Percentiles rank a stretch among this genome's conserved stretches.
Evolutionary conservation across 768 basidiomycete species (phyloP).

Genomic region (Suillus cothurnatus): DNA sequence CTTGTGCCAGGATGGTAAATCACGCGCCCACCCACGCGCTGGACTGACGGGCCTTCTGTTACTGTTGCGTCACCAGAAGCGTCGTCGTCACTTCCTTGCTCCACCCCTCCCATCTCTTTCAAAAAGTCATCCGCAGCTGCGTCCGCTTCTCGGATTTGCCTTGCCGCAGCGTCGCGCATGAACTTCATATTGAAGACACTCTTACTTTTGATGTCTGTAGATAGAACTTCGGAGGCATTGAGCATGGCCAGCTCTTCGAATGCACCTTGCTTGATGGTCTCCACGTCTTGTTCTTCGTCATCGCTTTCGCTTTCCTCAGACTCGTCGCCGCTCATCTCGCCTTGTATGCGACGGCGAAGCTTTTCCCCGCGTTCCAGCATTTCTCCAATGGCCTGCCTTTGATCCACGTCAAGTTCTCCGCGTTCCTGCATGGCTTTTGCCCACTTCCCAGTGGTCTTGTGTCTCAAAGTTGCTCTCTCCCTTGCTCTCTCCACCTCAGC

Average conservation of each 20-base stretch:
- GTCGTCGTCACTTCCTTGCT: constrained; percentile 33
- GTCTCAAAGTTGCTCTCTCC: constrained; percentile 87
- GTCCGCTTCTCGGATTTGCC: constrained; percentile 58
- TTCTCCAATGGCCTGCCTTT: constrained; percentile 72
- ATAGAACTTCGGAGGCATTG: constrained; percentile 39
- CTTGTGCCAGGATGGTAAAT: constrained; percentile 56
- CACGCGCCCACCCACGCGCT: constrained; percentile 70
- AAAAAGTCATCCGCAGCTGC: constrained; percentile 73
- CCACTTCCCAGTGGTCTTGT: constrained; percentile 90
- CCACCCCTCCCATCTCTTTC: constrained; percentile 59
- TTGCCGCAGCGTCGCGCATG: constrained; percentile 89
- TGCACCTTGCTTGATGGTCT: constrained; percentile 59
- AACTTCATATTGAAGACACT: constrained; percentile 96
- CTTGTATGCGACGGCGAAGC: constrained; percentile 74
- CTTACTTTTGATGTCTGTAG: constrained; percentile 45
- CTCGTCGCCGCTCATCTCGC: constrained; percentile 60
- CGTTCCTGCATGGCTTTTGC: constrained; percentile 72
- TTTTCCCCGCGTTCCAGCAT: constrained; percentile 86
- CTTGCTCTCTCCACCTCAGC: constrained; percentile 78
- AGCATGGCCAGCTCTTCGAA: constrained; percentile 75
- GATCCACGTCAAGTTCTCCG: constrained; percentile 66
- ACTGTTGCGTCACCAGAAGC: constrained; percentile 31
- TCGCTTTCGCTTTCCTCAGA: constrained; percentile 46
- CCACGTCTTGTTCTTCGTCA: constrained; percentile 41
- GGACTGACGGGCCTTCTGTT: constrained; percentile 40